Base-by-base conservation (phyloP, 2,329 filamentous ascomycete genomes). In the Nothophaeocryptopus gaeumannii region DNA sequence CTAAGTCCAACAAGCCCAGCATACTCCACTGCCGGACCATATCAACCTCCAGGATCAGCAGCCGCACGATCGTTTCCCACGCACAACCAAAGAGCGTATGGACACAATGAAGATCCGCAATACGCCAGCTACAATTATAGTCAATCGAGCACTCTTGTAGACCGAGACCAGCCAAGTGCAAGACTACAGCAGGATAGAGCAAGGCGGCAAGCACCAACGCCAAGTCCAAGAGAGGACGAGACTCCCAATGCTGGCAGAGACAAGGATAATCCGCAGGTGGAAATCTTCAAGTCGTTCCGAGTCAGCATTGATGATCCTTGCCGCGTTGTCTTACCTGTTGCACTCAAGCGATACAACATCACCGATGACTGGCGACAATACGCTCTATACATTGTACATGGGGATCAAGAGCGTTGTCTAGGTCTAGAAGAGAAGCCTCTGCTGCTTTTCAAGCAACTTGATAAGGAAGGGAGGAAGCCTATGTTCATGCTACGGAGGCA, bases 261-360 rank as follows among this genome's bases (percentile, higher is more conserved):
- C 51, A 57, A 58, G 31, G 65, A 67, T 46, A 77, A 77, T 53
- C 73, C 74, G 9, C 73, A 76, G 60, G 91, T 96, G 52, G 93
- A 99, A 70, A 96, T 99, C 52, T 97, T 97, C 83, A 99, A 99
- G 70, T 95, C 89, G 1, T 99, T 99, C 80, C 85, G 92, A 34
- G 93, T 99, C 55, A 93, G 88, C 67, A 95, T 97, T 81, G 93
- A 99, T 61, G 93, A 99, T 65, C 93, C 93, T 2, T 99, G 93
- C 73, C 88, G 96, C 75, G 96, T 96, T 69, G 93, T 99, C 26
- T 78, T 99, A 2, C 93, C 93, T 1, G 93, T 95, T 12, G 64
- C 93, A 2, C 80, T 99, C 13, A 95, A 95, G 68, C 96, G 96
- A 69, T 99, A 99, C 73, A 93, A 97, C 67, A 99, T 99, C 74